Conservation (phyloP, 2,329 filamentous ascomycete genomes). For the Beauveria caledonica region DNA sequence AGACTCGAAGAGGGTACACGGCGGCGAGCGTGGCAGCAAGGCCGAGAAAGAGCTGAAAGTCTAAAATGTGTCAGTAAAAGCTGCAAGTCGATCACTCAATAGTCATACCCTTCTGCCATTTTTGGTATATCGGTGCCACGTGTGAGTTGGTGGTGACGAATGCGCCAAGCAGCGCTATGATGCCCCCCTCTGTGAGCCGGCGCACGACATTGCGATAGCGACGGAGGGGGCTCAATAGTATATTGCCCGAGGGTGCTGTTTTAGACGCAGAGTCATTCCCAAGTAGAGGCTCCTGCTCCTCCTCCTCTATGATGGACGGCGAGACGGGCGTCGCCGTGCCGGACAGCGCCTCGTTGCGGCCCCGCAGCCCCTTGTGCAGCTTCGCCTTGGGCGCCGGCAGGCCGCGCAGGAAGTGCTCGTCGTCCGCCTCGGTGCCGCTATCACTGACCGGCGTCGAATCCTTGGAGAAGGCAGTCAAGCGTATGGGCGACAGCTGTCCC, state of each 20-base stretch:
- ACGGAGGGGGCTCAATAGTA: conserved; percentile 23
- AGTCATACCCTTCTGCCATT: conserved; percentile 42
- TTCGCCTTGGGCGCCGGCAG: conserved; percentile 69
- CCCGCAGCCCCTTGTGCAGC: conserved; percentile 70
- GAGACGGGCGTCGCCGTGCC: conserved; percentile 49
- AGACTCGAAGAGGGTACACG: conserved; percentile 54
- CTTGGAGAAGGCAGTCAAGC: conserved; percentile 30
- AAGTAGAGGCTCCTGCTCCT: conserved; percentile 24
- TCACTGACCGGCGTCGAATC: conserved; percentile 64
- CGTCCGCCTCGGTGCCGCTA: conserved; percentile 90
- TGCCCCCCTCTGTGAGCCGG: conserved; percentile 42
- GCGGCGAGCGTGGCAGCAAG: conserved; percentile 33
- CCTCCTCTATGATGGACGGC: conserved; percentile 37
- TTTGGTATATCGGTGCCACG: conserved; percentile 35
- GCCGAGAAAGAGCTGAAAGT: conserved; percentile 31
- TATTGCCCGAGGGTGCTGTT: conserved; percentile 14
- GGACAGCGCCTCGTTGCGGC: conserved; percentile 45
- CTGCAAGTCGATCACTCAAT: background rate
- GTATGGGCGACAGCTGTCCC: conserved; percentile 18
- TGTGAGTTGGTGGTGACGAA: conserved; percentile 40
- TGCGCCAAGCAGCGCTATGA: conserved; percentile 41
- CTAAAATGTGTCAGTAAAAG: conserved; percentile 25
- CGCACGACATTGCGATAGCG: conserved; percentile 44
- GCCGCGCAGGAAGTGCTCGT: conserved; percentile 81
- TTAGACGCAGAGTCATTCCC: conserved; percentile 16